A percentile compares a stretch with the other conserved stretches of the same genome.
Evolutionary conservation across 345 rosid species (phyloP).

Genomic region (Arabidopsis suecica): DNA sequence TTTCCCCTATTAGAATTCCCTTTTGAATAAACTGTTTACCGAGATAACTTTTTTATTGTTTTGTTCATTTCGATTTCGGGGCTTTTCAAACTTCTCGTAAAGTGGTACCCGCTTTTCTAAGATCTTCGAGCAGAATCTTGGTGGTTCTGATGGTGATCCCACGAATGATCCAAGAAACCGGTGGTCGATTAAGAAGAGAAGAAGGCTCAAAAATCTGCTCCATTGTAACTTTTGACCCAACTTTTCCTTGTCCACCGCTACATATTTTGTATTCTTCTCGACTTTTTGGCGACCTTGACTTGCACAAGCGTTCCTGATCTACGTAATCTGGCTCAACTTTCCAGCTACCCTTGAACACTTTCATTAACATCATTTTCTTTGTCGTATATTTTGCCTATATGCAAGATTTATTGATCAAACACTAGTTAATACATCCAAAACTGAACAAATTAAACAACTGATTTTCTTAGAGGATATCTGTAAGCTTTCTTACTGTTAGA

Average conservation of each 20-base stretch:
- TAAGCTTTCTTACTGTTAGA: conserved; percentile 51
- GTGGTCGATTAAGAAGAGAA: conserved; percentile 62
- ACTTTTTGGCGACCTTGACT: conserved; percentile 57
- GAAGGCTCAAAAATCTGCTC: conserved; percentile 72
- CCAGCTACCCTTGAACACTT: conserved; percentile 74
- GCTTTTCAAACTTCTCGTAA: not conserved
- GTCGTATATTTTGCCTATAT: conserved; percentile 80
- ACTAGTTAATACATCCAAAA: not conserved
- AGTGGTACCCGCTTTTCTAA: conserved; percentile 7
- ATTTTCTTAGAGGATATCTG: not conserved
- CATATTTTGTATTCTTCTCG: conserved; percentile 64
- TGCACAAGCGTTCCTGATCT: conserved; percentile 61
- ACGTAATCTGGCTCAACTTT: conserved; percentile 65
- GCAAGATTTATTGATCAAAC: not conserved
- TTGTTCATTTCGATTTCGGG: not conserved
- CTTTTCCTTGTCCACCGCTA: conserved; percentile 67
- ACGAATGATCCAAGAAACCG: conserved; percentile 82
- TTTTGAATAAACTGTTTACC: not conserved
- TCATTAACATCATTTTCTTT: conserved; percentile 66
- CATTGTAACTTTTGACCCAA: conserved; percentile 68
- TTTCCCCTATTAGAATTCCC: not conserved
- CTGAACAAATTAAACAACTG: not conserved
- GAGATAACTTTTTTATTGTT: not conserved
- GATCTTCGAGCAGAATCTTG: conserved; percentile 62
- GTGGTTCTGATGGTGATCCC: conserved; percentile 71